Base-by-base conservation (phyloP, 139 green algal species). In the Chlamydomonas sp. region DNA sequence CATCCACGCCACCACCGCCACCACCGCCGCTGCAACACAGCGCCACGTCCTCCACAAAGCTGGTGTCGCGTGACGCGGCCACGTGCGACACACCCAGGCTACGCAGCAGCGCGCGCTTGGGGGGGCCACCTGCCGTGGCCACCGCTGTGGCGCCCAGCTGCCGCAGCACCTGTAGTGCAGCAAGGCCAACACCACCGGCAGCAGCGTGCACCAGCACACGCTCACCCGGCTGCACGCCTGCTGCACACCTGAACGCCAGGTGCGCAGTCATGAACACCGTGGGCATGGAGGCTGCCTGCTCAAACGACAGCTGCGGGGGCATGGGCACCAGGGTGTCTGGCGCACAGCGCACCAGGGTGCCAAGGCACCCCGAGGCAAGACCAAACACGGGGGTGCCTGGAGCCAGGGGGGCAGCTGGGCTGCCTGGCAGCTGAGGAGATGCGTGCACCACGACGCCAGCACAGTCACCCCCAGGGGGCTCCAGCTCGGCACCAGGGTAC, bases 251-350 rank as follows among this genome's bases (percentile, higher is more conserved):
- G 58, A 93, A 76, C 6, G 81, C 81, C 60, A 83, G 48, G 38
- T 93, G 81, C 0, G 83, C 85, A 3, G 89, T 95, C 47, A 91
- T 84, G 78, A 90, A 93, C 34, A 92, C 88, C 0, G 89, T 95
- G 43, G 89, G 89, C 35, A 84, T 89, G 59, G 80, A 87, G 39
- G 89, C 76, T 3, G 87, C 89, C 47, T 78, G 75, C 69, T 90
- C 87, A 76, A 89, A 90, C n/a, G 39, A 78, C 64, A 90, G 57
- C 16, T 67, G 60, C 6, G 59, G 2, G 1, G 89, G 89, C 81
- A 91, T 79, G 35, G 76, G 30, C 3, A 84, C 85, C 49, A 95
- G 28, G 8, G 73, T 90, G 43, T 64, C 38, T 3, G 59, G 73
- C 58, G 57, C 33, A 73, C 72, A 71, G 47, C 77, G 70, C 34